A percentile compares a stretch with the other conserved stretches of the same genome.
These are phyloP conservation scores for Ophiostoma ulmi DNA, from an alignment of 2,329 filamentous ascomycete genomes.

Conservation along the genomic window DNA sequence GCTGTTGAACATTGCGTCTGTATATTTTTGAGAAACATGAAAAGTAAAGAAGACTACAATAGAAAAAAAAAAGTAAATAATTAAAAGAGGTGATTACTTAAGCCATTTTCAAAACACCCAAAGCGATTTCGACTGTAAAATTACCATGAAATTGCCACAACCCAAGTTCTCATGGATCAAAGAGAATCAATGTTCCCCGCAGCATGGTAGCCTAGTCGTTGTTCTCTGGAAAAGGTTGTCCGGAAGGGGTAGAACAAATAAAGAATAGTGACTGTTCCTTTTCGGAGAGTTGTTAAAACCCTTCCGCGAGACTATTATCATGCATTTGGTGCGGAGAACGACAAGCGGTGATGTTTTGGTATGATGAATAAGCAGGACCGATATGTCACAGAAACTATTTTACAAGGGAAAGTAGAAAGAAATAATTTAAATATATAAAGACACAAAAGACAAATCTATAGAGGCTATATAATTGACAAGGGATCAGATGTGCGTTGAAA, in stretches of 20 bases:
- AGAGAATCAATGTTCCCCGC: background rate
- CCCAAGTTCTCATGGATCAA: no score
- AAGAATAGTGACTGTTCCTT: no score
- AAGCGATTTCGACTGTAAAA: background rate
- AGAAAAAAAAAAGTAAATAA: conserved; percentile 7
- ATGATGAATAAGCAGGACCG: background rate
- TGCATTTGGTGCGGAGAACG: background rate
- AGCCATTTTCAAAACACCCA: background rate
- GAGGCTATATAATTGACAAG: background rate
- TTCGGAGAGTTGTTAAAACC: background rate
- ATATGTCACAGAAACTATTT: no score
- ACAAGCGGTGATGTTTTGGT: background rate
- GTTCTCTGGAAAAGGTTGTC: background rate
- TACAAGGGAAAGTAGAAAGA: background rate
- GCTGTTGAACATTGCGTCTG: no score
- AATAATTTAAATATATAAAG: background rate
- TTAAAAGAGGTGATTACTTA: background rate
- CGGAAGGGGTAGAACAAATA: background rate
- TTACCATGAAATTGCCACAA: background rate
- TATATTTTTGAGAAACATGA: background rate
- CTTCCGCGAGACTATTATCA: background rate
- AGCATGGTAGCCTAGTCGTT: background rate
- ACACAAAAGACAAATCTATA: conserved; percentile 2
- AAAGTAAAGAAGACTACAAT: background rate
- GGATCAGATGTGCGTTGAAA: background rate